These are phyloP conservation scores for Kazachstania sp. DNA, from an alignment of 1,139 yeast species.

Conservation along the genomic window DNA sequence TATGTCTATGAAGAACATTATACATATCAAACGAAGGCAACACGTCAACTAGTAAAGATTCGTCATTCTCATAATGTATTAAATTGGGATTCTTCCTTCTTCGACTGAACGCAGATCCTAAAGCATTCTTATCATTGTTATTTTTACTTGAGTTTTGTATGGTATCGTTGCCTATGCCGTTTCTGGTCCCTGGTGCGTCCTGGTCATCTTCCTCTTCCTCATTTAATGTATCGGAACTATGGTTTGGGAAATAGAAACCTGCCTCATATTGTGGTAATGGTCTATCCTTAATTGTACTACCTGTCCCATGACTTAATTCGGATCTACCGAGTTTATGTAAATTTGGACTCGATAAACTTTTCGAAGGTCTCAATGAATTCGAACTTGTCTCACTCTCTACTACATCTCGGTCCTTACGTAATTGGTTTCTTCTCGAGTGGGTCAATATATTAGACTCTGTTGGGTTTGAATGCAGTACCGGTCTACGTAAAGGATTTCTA, in stretches of 20 bases:
- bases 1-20: conserved; percentile 29
- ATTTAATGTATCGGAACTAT: background rate
- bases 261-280: conserved; percentile 5
- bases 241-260: conserved; percentile 2
- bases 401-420: background rate
- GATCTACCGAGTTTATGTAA: conserved; percentile 10
- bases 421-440: background rate
- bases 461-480: conserved; percentile 4
- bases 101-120: background rate
- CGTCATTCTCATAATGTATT: conserved; percentile 8
- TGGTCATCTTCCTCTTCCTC: background rate
- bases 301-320: conserved; percentile 11
- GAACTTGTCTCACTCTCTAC: background rate
- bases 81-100: background rate
- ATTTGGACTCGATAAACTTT: conserved; percentile 9
- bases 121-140: background rate
- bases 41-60: conserved; percentile 22
- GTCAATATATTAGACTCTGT: conserved; percentile 3
- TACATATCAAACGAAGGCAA: conserved; percentile 32
- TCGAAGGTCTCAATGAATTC: background rate
- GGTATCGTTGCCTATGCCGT: background rate
- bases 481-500: conserved; percentile 3
- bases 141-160: background rate
- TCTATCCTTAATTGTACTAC: conserved; percentile 5
- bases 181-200: background rate